Conservation (phyloP, 805 yeast genomes). For the Wickerhamomyces rabaulensis region DNA sequence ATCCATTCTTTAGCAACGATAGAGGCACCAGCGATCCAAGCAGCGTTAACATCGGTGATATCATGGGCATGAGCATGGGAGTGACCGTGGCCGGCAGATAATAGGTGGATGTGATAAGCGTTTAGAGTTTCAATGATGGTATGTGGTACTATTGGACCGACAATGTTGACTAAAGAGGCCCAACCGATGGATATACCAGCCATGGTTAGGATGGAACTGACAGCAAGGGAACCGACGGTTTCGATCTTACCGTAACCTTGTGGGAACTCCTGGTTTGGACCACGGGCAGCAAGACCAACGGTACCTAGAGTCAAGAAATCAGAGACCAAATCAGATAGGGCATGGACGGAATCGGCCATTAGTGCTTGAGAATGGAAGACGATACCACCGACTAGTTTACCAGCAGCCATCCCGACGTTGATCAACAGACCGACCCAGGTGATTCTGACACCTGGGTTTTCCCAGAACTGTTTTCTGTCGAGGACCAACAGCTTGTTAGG, state of each 20-base stretch:
- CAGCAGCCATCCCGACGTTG: conserved; percentile 79
- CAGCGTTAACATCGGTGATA: conserved; percentile 79
- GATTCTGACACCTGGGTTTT: conserved; percentile 85
- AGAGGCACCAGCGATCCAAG: conserved; percentile 91
- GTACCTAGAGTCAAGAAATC: conserved; percentile 88
- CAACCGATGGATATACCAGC: conserved; percentile 93
- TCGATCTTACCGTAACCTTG: conserved; percentile 91
- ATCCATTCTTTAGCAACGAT: conserved; percentile 85
- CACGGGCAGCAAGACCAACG: conserved; percentile 65
- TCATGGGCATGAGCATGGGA: conserved; percentile 29
- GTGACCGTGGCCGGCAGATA: conserved; percentile 32
- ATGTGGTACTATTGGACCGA: conserved; percentile 64
- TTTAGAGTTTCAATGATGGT: conserved; percentile 50
- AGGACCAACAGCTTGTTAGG: conserved; percentile 28
- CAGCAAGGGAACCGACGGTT: conserved; percentile 86
- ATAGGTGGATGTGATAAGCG: conserved; percentile 42
- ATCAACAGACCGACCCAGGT: conserved; percentile 88
- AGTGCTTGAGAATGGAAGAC: conserved; percentile 93
- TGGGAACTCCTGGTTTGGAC: conserved; percentile 62
- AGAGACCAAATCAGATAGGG: conserved; percentile 83
- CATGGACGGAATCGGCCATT: conserved; percentile 92
- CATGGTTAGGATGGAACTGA: conserved; percentile 71
- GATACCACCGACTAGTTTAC: conserved; percentile 86
- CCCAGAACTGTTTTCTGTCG: conserved; percentile 39
- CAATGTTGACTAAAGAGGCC: conserved; percentile 65